Evolutionary conservation across 768 basidiomycete genomes (phyloP).

Genomic region (Mycena filopes): DNA sequence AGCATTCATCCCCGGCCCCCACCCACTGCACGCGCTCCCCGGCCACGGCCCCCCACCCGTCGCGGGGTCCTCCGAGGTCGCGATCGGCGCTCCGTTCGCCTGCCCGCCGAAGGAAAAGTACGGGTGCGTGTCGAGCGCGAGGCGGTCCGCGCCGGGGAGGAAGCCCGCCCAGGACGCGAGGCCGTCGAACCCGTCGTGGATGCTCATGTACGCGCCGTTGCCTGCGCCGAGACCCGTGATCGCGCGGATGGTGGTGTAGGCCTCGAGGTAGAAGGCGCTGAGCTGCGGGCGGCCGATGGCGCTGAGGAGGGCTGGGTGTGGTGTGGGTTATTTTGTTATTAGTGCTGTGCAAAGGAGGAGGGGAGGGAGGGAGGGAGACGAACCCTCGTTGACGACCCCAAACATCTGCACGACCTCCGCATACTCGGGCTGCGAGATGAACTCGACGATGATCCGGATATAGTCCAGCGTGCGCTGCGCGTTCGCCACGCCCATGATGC

Average conservation of each 20-base stretch:
- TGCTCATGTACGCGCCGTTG: neutral
- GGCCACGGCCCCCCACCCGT: neutral
- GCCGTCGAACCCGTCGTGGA: no score
- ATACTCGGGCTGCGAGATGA: constrained; percentile 3
- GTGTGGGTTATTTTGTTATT: no score
- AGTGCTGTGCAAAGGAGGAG: no score
- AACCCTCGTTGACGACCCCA: no score
- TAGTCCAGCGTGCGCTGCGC: neutral
- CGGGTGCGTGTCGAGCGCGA: no score
- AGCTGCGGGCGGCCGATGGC: neutral
- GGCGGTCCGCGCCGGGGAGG: no score
- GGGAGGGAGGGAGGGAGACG: no score
- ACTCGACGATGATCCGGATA: neutral
- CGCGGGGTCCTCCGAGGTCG: neutral
- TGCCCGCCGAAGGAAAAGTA: neutral
- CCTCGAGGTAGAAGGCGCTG: neutral
- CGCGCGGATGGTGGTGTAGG: neutral
- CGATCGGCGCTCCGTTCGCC: neutral
- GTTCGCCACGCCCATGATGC: neutral
- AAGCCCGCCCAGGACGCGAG: no score
- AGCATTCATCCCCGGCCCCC: no score
- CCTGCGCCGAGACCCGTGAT: constrained; percentile 1
- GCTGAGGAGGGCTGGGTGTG: neutral
- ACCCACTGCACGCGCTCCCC: no score
- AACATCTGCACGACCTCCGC: neutral